Conservation (phyloP, 2,329 filamentous ascomycete genomes). For the Diplodia corticola region DNA sequence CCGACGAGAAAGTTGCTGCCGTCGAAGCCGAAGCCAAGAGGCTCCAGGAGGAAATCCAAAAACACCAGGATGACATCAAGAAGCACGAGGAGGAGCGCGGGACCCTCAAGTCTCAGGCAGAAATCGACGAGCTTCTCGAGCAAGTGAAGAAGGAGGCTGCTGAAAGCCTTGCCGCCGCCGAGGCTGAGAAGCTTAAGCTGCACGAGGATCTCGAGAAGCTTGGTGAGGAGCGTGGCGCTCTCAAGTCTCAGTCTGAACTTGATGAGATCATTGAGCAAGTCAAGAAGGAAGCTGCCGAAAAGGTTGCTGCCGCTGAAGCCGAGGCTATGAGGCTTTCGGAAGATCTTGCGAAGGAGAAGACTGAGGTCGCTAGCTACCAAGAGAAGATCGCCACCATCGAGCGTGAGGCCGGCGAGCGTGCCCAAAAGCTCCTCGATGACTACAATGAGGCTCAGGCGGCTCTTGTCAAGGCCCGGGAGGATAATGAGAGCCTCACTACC, state of each 20-base stretch:
- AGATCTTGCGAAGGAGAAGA: conserved; percentile 8
- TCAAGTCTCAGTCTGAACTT: conserved; percentile 10
- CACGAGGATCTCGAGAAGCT: conserved; percentile 6
- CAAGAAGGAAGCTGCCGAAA: conserved; percentile 13
- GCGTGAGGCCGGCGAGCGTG: conserved; percentile 12
- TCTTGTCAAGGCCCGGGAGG: conserved; percentile 4
- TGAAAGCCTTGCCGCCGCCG: conserved; percentile 9
- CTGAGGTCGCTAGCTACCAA: background rate
- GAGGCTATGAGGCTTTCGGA: conserved; percentile 4
- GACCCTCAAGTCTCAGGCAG: conserved; percentile 10
- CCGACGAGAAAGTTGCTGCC: background rate
- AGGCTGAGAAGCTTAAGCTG: conserved; percentile 8
- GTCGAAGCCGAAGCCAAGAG: conserved; percentile 5
- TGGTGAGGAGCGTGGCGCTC: conserved; percentile 1
- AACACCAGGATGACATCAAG: conserved; percentile 2
- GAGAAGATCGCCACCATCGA: conserved; percentile 15
- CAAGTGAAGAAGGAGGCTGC: conserved; percentile 2
- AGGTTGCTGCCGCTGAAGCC: conserved; percentile 17
- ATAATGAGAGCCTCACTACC: conserved; percentile 6
- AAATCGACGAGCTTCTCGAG: conserved; percentile 8
- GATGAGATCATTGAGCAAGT: conserved; percentile 14
- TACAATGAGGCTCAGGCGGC: conserved; percentile 8
- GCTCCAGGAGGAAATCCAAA: conserved; percentile 13
- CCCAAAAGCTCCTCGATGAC: conserved; percentile 6
- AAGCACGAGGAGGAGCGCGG: conserved; percentile 16